These are phyloP conservation scores for Thelonectria discophora DNA, from an alignment of 2,329 filamentous ascomycete genomes.

Conservation along the genomic window DNA sequence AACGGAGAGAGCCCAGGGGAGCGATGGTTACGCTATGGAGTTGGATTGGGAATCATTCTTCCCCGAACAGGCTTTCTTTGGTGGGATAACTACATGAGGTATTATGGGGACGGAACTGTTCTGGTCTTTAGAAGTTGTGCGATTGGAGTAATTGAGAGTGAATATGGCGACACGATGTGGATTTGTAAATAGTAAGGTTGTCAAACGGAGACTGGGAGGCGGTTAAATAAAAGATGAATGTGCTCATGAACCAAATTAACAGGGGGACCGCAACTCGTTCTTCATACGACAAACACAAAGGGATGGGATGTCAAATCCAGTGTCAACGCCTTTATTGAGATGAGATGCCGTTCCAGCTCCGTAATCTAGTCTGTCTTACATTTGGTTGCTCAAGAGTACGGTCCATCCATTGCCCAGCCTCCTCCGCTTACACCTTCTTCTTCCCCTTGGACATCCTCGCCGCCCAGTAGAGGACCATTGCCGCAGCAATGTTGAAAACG, in stretches of 20 bases:
- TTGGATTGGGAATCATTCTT: neutral
- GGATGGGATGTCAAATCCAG: too few species aligned
- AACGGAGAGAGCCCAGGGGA: neutral
- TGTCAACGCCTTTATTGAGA: neutral
- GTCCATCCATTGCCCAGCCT: neutral
- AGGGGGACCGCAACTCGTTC: too few species aligned
- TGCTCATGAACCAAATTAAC: too few species aligned
- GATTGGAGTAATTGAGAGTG: neutral
- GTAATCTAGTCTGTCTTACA: neutral
- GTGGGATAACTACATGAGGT: neutral
- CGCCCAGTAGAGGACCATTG: conserved; percentile 64
- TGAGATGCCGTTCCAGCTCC: neutral
- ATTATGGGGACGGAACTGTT: neutral
- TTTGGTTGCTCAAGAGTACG: neutral
- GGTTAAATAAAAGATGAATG: too few species aligned
- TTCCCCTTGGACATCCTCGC: conserved; percentile 53
- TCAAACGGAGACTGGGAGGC: too few species aligned
- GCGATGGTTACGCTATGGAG: neutral
- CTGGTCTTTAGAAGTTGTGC: neutral
- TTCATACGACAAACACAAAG: too few species aligned
- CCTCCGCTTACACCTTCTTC: conserved; percentile 1
- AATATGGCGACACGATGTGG: too few species aligned
- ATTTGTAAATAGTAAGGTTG: too few species aligned
- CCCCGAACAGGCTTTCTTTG: neutral
- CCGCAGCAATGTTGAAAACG: conserved; percentile 63